These are phyloP conservation scores for Orbilia oligospora DNA, from an alignment of 2,329 filamentous ascomycete genomes.

Conservation along the genomic window DNA sequence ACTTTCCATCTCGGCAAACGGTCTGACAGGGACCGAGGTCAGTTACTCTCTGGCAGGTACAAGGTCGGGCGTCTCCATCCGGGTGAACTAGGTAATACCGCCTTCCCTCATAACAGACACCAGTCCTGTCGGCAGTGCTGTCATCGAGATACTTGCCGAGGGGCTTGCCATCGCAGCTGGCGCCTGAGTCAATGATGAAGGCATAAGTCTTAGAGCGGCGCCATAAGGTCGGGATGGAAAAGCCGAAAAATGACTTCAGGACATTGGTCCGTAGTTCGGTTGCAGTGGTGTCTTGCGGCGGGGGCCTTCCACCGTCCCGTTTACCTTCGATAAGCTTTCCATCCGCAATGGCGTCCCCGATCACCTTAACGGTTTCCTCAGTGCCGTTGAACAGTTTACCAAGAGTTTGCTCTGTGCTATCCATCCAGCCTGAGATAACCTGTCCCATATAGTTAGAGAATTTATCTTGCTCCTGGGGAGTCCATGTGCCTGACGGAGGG, in stretches of 20 bases:
- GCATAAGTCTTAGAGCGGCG: constrained; percentile 62
- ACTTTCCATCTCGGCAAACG: constrained; percentile 62
- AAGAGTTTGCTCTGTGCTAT: constrained; percentile 58
- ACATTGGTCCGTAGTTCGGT: background rate
- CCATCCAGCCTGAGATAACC: constrained; percentile 64
- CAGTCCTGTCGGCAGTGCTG: constrained; percentile 62
- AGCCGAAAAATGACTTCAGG: background rate
- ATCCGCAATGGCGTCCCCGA: constrained; percentile 64
- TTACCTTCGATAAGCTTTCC: constrained; percentile 64
- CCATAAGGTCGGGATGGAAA: constrained; percentile 62
- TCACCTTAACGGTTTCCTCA: constrained; percentile 60
- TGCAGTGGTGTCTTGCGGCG: background rate
- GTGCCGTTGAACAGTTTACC: constrained; percentile 63
- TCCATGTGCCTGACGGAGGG: constrained; percentile 63
- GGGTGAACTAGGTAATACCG: constrained; percentile 66
- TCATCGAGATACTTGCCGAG: constrained; percentile 63
- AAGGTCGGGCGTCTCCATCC: constrained; percentile 58
- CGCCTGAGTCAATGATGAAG: constrained; percentile 66
- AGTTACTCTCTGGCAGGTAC: background rate
- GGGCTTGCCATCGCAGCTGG: constrained; percentile 63
- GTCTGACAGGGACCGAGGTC: constrained; percentile 40
- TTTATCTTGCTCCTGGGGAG: constrained; percentile 61
- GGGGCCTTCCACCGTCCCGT: background rate
- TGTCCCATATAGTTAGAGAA: constrained; percentile 65
- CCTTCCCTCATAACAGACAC: constrained; percentile 63